Evolutionary conservation across 768 basidiomycete genomes (phyloP), one percentile per base, ranked within the genome.

Genomic region (Kwoniella mangroviensis): DNA sequence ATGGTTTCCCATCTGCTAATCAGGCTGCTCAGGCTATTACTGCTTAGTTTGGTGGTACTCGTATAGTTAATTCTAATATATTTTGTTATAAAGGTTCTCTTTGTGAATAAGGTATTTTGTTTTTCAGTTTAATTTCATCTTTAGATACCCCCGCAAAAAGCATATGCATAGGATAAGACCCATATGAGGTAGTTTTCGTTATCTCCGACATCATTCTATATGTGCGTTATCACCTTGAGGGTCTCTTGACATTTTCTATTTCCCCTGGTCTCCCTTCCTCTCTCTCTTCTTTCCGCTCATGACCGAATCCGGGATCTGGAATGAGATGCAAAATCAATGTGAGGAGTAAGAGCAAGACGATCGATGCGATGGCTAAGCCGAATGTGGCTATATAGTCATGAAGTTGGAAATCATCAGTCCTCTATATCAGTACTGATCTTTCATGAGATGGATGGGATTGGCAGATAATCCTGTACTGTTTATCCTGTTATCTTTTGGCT

Each of bases 1-100:
- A 87, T 19, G 88, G 73, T 15, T 69, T 69, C 62, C 68, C 68
- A n/a, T 17, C 53, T 15, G 55, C 68, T 19, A 61, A 63, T 51
- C 43, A 54, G 43, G 61, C 61, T 59, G 52, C 55, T 21, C 68
- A 60, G 41, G 68, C 68, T 28, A 69, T 69, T n/a, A 49, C 61
- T 10, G 68, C 68, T 22, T 68, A 61, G 42, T 11, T 11, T 43
- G 34, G 13, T 28, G 21, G 24, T 43, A 40, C 41, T 56, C 41
- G 40, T 65, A 34, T 57, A 49, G 42, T 53, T 54, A 3, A 9
- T 13, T 28, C 26, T 62, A 17, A 63, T 26, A 63, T 63, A 63
- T 43, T 43, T 17, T 51, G 22, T 43, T 22, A 15, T 40, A 34
- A 34, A 34, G 34, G 34, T 5, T 34, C 9, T 34, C 6, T 34